Percentiles rank a stretch among this genome's conserved stretches.
Conservation (phyloP, 768 basidiomycete species). For the Rhizopogon vulgaris region DNA sequence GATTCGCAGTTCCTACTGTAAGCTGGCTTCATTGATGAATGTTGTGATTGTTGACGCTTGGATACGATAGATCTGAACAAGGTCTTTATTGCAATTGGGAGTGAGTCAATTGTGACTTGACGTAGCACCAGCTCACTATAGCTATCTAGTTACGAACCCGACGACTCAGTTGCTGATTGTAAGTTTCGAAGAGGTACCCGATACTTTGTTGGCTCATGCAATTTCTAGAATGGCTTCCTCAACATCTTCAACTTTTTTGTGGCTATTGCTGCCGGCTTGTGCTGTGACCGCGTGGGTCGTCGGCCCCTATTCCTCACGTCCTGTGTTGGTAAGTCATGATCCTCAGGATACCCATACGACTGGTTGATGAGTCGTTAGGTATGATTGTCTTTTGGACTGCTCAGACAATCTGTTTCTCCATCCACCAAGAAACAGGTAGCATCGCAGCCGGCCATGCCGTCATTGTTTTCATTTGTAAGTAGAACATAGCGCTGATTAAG, state of each 20-base stretch:
- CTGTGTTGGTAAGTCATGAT: conserved; percentile 29
- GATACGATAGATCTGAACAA: conserved; percentile 38
- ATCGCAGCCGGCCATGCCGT: conserved; percentile 33
- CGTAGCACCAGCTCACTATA: background rate
- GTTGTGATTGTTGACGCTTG: background rate
- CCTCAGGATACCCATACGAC: conserved; percentile 13
- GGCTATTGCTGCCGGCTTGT: conserved; percentile 42
- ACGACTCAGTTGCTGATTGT: conserved; percentile 38
- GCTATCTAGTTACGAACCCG: conserved; percentile 32
- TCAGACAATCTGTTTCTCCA: conserved; percentile 31
- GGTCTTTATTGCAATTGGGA: conserved; percentile 47
- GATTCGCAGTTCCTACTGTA: conserved; percentile 21
- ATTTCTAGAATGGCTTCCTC: conserved; percentile 42
- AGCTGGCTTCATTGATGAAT: background rate
- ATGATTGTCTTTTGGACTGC: conserved; percentile 35
- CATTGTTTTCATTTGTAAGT: conserved; percentile 40
- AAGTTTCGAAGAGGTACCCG: conserved; percentile 5
- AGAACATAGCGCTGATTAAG: no score
- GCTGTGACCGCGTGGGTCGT: conserved; percentile 45
- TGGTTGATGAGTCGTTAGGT: conserved; percentile 31
- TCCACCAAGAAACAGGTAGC: conserved; percentile 22
- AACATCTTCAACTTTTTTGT: conserved; percentile 52
- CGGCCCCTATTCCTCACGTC: conserved; percentile 45
- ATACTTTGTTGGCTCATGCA: background rate
- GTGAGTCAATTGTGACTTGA: conserved; percentile 14